Conservation (phyloP, 495 filamentous ascomycete genomes). For the Aspergillus steynii region DNA sequence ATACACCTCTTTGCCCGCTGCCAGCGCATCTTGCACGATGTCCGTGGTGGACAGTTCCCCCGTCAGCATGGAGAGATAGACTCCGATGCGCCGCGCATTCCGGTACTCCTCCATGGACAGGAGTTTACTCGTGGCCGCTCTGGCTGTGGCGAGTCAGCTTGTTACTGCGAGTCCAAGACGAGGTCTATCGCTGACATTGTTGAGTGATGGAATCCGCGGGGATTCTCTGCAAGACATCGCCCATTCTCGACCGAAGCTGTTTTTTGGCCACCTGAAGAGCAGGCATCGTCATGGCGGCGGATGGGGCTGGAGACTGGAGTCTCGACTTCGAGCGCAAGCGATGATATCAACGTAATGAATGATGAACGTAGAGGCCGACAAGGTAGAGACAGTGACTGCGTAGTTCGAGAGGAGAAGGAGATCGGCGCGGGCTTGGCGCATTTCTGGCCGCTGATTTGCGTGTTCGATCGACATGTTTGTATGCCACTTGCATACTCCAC, state of each 20-base stretch:
- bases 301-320: too few species aligned
- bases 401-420: neutral
- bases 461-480: conserved; percentile 7
- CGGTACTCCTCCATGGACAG: conserved; percentile 65
- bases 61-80: conserved; percentile 90
- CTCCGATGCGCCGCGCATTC: conserved; percentile 69
- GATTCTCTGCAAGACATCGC: conserved; percentile 57
- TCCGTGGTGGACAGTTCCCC: conserved; percentile 78
- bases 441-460: conserved; percentile 7
- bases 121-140: conserved; percentile 56
- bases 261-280: conserved; percentile 66
- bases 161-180: conserved; percentile 5
- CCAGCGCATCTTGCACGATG: conserved; percentile 79
- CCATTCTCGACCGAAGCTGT: conserved; percentile 69
- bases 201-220: conserved; percentile 54
- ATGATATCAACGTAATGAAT: neutral
- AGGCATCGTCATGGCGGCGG: conserved; percentile 39
- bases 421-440: conserved; percentile 10
- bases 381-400: too few species aligned
- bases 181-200: conserved; percentile 60
- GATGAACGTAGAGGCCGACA: neutral
- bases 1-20: conserved; percentile 78
- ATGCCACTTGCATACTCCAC: conserved; percentile 4
- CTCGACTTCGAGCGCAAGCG: too few species aligned
- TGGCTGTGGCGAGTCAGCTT: conserved; percentile 49